These are phyloP conservation scores for Schizochytrium sp. DNA, from an alignment of 108 stramenopile genomes.

Conservation along the genomic window DNA sequence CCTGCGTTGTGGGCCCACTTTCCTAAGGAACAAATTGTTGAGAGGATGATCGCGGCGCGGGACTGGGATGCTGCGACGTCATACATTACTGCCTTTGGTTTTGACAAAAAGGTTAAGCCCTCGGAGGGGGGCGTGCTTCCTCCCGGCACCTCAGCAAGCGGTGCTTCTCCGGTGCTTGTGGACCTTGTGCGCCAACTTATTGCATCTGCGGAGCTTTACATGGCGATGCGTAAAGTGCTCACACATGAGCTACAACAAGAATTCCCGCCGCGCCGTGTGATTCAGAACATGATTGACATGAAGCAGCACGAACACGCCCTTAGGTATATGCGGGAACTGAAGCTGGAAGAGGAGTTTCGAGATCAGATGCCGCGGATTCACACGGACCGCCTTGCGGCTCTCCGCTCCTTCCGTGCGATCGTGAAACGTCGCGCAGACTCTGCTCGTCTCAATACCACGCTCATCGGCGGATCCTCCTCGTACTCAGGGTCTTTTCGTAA, in stretches of 20 bases:
- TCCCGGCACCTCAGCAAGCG: not conserved
- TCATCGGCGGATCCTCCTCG: not conserved
- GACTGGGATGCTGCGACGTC: slow-evolving; percentile 41
- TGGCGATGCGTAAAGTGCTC: slow-evolving; percentile 48
- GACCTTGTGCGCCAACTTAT: slow-evolving; percentile 14
- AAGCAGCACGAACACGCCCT: slow-evolving; percentile 56
- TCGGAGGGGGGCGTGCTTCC: not conserved
- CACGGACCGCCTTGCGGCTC: not conserved
- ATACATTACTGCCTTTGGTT: slow-evolving; percentile 6
- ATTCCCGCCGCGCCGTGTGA: not conserved
- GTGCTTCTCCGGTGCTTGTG: slow-evolving; percentile 42
- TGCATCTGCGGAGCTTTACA: not conserved
- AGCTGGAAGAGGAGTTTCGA: slow-evolving; percentile 33
- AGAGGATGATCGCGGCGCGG: slow-evolving; percentile 19
- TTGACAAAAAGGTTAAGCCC: slow-evolving; percentile 34
- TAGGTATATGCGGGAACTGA: slow-evolving; percentile 34
- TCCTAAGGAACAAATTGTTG: slow-evolving; percentile 41
- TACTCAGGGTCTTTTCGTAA: slow-evolving; percentile 29
- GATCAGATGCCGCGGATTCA: slow-evolving; percentile 33
- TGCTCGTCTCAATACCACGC: not conserved
- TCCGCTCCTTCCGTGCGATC: slow-evolving; percentile 26
- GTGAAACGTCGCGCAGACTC: slow-evolving; percentile 26
- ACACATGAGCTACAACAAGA: slow-evolving; percentile 4
- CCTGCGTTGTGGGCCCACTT: slow-evolving; percentile 54
- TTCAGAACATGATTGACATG: slow-evolving; percentile 54